These are phyloP conservation scores for Termitomyces sp. DNA, from an alignment of 1,284 basidiomycete genomes.

Conservation along the genomic window DNA sequence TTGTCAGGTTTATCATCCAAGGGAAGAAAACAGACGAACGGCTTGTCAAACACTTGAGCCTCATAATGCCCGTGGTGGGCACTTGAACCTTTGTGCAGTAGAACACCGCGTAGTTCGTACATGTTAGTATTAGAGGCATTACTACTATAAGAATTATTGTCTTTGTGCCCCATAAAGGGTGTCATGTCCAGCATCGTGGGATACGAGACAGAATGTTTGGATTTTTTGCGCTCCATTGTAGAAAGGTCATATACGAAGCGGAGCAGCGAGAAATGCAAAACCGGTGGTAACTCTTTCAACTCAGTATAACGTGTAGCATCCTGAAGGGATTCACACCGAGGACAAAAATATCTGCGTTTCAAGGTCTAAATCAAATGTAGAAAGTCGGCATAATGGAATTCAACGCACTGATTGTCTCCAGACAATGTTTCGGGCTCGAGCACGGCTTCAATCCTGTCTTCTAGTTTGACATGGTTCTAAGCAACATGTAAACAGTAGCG, in stretches of 20 bases:
- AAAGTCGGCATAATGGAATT: not conserved
- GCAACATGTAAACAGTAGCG: constrained; percentile 5
- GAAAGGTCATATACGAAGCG: constrained; percentile 85
- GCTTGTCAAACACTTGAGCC: constrained; percentile 77
- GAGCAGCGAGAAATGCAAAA: constrained; percentile 83
- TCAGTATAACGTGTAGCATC: constrained; percentile 75
- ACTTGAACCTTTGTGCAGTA: constrained; percentile 81
- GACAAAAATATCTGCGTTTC: constrained; percentile 66
- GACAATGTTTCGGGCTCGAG: constrained; percentile 67
- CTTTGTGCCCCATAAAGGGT: constrained; percentile 42
- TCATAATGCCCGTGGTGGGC: constrained; percentile 93
- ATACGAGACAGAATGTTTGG: constrained; percentile 72
- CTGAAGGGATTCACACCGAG: constrained; percentile 62
- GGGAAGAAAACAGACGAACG: constrained; percentile 34
- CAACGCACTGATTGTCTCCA: constrained; percentile 72
- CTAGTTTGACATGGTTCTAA: constrained; percentile 67
- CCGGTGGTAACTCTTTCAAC: constrained; percentile 69
- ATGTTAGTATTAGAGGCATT: constrained; percentile 26
- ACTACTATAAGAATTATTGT: constrained; percentile 15
- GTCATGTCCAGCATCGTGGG: constrained; percentile 73
- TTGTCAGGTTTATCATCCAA: constrained; percentile 9
- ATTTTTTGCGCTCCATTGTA: constrained; percentile 78
- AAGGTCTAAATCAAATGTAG: not conserved
- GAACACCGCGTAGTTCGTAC: constrained; percentile 79
- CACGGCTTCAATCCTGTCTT: constrained; percentile 60